Evolutionary conservation across 306 rosid genomes (phyloP), one percentile per base, ranked within the genome.

Genomic region (Sicyos baderoa): DNA sequence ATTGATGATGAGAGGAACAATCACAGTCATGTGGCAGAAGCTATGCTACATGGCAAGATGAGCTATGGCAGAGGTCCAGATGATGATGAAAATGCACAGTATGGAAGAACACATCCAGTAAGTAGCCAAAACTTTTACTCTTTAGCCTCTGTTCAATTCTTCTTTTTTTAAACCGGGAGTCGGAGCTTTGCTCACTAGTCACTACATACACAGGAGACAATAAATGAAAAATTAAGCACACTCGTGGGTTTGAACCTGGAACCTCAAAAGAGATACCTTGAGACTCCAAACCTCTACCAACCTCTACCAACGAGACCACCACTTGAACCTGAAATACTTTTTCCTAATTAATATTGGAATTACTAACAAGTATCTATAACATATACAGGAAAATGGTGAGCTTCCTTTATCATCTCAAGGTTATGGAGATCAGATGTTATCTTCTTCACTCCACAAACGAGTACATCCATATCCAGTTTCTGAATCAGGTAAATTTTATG

Each of bases 11-110:
- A 86, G 69, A 78, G 48, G 75, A 74, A 79, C 76, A 83, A 81
- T 73, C 85, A 83, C 48, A 83, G 82, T 76, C 81, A 89, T 61
- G 2, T 81, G 51, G 84, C 82, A 16, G 96, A 92, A 51, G 89
- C 96, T 53, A 83, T 92, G 96, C 88, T 92, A 37, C 89, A 92
- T 84, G 98, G 96, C 7, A 86, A 80, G 82, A 79, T 84, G 83
- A 84, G 79, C 75, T 72, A 76, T 42, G 95, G 89, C 57, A 84
- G 88, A 81, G 88, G 88, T 7, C 84, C 78, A 0, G 85, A 84
- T 57, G 87, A 89, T 68, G 81, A 82, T 7, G 86, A 83, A 6
- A 80, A 58, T 44, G 55, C 82, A 16, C 86, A 83, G 5, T 81
- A 89, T 42, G 82, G 45, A 35, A 71, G 79, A 74, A 73, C 81